Evolutionary conservation across 2,329 filamentous ascomycete species (phyloP).

Genomic region (Pseudogymnoascus sp.): DNA sequence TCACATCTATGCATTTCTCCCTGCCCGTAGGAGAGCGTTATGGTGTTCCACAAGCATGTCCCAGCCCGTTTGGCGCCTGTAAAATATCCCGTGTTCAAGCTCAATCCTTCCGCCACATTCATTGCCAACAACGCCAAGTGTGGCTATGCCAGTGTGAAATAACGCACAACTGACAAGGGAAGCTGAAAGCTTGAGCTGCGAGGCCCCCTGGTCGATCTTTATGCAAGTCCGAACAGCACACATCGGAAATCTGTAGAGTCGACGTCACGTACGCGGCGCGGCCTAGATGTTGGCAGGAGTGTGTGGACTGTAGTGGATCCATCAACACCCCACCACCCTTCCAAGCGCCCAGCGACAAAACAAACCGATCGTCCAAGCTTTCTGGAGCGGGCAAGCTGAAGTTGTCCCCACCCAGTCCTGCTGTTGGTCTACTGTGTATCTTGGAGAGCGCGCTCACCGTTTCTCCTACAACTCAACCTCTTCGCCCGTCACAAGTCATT

Average conservation of each 20-base stretch:
- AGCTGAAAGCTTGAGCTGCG: neutral
- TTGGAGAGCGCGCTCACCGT: neutral
- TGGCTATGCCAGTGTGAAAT: neutral
- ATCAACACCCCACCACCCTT: neutral
- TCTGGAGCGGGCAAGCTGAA: neutral
- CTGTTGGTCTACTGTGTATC: neutral
- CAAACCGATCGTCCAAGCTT: constrained; percentile 1
- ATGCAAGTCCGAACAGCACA: neutral
- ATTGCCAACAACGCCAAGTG: neutral
- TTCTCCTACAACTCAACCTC: neutral
- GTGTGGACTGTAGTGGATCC: too few relatives aligned
- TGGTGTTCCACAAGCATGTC: neutral
- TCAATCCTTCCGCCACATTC: neutral
- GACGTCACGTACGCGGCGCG: neutral
- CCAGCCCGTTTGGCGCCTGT: neutral
- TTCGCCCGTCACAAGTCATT: neutral
- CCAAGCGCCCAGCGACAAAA: neutral
- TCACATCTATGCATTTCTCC: neutral
- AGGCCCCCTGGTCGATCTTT: neutral
- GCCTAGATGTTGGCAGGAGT: neutral
- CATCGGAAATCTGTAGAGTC: neutral
- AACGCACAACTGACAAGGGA: neutral
- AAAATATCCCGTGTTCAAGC: neutral
- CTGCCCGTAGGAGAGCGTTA: neutral
- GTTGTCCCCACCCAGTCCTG: neutral